phyloP scores from a whole-genome alignment of 2,329 filamentous ascomycete species.

The Colletotrichum kahawae region DNA sequence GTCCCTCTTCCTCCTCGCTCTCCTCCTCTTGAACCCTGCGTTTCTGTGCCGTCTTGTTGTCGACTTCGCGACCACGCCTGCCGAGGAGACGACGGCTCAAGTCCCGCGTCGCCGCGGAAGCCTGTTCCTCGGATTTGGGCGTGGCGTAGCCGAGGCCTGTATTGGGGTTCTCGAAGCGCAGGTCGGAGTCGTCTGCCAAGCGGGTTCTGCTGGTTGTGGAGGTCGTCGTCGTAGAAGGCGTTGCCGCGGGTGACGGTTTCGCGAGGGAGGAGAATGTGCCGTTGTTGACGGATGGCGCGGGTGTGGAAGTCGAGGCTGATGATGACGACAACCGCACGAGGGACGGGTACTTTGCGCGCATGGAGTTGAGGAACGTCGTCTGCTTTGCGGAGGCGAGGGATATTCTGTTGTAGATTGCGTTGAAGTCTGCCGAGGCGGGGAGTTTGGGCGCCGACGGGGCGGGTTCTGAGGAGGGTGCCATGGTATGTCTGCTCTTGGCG shows the following conservation, averaged over 20 bases:
- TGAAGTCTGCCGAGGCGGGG: conserved; percentile 42
- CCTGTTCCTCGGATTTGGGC: conserved; percentile 27
- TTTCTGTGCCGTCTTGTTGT: conserved; percentile 11
- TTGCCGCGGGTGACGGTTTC: not conserved
- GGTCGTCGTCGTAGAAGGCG: not conserved
- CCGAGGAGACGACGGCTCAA: conserved; percentile 36
- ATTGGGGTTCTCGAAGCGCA: conserved; percentile 32
- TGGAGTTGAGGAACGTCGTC: conserved; percentile 35
- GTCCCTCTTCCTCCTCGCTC: conserved; percentile 38
- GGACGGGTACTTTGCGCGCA: conserved; percentile 22
- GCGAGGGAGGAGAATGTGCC: conserved; percentile 24
- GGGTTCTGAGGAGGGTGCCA: not conserved
- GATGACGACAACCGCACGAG: conserved; percentile 11
- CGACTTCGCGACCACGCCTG: conserved; percentile 1
- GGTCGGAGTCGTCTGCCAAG: conserved; percentile 15
- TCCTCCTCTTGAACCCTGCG: conserved; percentile 24
- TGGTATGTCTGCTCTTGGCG: not conserved
- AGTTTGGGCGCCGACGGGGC: conserved; percentile 23
- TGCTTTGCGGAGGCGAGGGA: conserved; percentile 42
- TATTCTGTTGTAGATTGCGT: conserved; percentile 46
- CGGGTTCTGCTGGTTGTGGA: not conserved
- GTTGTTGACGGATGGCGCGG: not conserved
- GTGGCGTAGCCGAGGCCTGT: conserved; percentile 46
- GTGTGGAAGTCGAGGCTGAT: not conserved
- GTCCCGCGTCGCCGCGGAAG: conserved; percentile 29